Conservation (phyloP, 2,329 filamentous ascomycete species). For the Talaromyces rugulosus region DNA sequence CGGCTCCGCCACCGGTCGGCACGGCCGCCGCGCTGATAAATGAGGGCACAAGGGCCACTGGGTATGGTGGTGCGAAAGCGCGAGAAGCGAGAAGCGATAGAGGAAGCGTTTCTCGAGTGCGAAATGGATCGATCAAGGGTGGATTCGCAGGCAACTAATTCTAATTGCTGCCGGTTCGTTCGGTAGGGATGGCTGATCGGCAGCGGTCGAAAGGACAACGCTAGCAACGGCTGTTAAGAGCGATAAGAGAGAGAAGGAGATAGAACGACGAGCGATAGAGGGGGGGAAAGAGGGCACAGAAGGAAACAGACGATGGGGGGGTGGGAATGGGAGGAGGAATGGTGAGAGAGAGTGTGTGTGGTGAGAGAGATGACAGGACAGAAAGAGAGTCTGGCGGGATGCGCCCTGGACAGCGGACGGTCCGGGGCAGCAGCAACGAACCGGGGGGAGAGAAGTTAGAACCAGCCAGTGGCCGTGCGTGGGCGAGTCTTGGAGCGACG, state of each 20-base stretch:
- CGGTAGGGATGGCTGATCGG: background rate
- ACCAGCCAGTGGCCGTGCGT: background rate
- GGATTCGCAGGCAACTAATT: background rate
- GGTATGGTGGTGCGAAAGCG: background rate
- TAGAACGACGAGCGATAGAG: background rate
- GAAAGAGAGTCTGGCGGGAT: background rate
- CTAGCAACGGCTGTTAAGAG: background rate
- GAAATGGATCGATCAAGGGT: background rate
- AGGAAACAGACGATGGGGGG: background rate
- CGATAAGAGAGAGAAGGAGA: background rate
- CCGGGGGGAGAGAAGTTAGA: background rate
- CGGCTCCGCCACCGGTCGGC: background rate
- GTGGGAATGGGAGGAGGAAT: background rate
- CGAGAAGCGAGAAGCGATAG: background rate
- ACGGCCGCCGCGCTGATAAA: background rate
- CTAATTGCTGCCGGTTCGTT: background rate
- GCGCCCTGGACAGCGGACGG: background rate
- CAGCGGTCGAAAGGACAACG: background rate
- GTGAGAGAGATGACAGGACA: background rate
- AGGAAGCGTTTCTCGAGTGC: background rate
- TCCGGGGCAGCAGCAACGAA: background rate
- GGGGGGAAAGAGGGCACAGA: background rate
- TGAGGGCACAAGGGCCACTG: background rate
- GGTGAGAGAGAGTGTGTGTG: background rate
- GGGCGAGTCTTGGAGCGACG: background rate